A percentile compares a stretch with the other conserved stretches of the same genome.
Conservation (phyloP, 2,329 filamentous ascomycete species). For the Aaosphaeria arxii region DNA sequence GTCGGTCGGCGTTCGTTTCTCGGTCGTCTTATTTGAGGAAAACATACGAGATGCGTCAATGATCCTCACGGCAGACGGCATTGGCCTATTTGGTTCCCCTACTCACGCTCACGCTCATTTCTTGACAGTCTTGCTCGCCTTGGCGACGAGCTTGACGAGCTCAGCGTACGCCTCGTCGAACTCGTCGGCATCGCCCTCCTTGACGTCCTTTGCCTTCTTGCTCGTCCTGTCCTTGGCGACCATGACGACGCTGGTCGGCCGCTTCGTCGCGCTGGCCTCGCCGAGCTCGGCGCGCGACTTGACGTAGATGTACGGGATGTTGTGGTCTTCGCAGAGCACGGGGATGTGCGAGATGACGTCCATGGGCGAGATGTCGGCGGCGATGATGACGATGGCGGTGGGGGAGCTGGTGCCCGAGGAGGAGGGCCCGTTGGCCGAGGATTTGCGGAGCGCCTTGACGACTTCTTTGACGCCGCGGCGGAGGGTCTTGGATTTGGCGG, state of each 20-base stretch:
- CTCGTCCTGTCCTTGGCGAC: conserved; percentile 53
- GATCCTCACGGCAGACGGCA: too few species aligned
- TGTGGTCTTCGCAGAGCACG: conserved; percentile 96
- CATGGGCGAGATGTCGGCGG: conserved; percentile 96
- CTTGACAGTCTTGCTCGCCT: conserved; percentile 57
- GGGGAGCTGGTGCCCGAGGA: conserved; percentile 54
- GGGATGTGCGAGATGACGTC: conserved; percentile 98
- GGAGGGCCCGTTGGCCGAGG: conserved; percentile 64
- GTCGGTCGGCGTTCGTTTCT: too few species aligned
- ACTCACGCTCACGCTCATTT: conserved; percentile 33
- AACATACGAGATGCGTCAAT: too few species aligned
- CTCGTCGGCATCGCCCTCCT: conserved; percentile 44
- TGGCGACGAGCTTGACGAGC: conserved; percentile 57
- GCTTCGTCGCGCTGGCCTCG: conserved; percentile 89
- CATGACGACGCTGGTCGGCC: conserved; percentile 96
- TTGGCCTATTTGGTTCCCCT: background rate
- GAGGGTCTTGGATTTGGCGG: conserved; percentile 90
- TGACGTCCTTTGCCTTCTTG: conserved; percentile 49
- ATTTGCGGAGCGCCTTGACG: conserved; percentile 97
- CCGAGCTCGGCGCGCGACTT: conserved; percentile 89
- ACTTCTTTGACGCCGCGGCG: conserved; percentile 99
- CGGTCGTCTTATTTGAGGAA: too few species aligned
- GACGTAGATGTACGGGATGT: conserved; percentile 95
- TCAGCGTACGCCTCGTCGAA: conserved; percentile 55
- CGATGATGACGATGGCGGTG: conserved; percentile 79